These are phyloP conservation scores for Botryotinia narcissicola DNA, from an alignment of 2,329 filamentous ascomycete genomes.

Conservation along the genomic window DNA sequence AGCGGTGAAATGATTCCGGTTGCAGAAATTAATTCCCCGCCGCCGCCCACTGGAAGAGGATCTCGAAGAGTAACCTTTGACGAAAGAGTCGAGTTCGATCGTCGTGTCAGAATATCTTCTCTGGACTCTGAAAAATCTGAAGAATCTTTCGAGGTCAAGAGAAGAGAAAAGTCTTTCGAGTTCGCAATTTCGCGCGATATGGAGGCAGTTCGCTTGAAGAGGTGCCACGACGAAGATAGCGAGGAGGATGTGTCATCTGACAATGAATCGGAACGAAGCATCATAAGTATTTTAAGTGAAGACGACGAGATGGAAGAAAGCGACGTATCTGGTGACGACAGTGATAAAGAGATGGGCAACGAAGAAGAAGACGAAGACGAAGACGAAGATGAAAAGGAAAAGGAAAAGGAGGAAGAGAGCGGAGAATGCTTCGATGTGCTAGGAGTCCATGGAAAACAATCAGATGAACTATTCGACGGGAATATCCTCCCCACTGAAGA, in stretches of 20 bases:
- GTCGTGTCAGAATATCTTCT: neutral
- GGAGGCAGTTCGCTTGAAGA: neutral
- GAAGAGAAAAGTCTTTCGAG: neutral
- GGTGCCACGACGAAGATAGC: neutral
- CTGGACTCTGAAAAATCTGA: neutral
- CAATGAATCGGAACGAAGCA: neutral
- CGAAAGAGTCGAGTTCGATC: neutral
- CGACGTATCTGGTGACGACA: neutral
- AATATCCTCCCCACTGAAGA: neutral
- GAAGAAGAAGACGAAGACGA: neutral
- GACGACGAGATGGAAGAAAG: neutral
- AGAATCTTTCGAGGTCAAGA: neutral
- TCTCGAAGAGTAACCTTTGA: neutral
- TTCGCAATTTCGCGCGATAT: neutral
- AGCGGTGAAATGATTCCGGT: neutral
- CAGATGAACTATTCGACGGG: neutral
- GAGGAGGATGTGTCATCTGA: neutral
- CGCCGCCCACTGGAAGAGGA: no score
- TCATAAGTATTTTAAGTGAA: neutral
- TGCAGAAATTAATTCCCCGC: neutral
- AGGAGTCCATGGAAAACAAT: neutral
- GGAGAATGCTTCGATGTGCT: neutral
- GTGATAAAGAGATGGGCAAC: neutral
- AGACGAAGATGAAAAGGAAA: neutral
- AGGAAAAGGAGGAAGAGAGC: neutral